Evolutionary conservation across 345 rosid species (phyloP).

Genomic region (Syzygium jambos): DNA sequence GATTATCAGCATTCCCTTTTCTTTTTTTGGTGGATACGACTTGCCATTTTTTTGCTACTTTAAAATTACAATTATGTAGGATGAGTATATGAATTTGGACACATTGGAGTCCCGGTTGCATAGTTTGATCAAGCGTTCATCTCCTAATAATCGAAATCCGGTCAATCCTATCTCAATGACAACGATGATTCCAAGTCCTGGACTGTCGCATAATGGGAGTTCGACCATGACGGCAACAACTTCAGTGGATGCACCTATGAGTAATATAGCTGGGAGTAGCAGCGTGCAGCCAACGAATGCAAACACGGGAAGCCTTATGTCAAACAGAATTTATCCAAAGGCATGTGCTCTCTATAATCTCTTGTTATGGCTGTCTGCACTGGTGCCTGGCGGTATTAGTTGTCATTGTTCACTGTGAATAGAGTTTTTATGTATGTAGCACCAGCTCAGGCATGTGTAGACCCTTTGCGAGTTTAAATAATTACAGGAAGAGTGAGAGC

Average conservation of each 20-base stretch:
- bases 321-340: no score
- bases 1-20: neutral
- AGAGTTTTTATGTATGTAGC: no score
- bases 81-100: neutral
- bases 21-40: neutral
- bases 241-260: neutral
- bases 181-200: neutral
- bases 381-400: neutral
- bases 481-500: neutral
- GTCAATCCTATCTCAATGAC: neutral
- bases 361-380: fast-evolving
- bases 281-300: neutral
- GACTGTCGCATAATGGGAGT: neutral
- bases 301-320: neutral
- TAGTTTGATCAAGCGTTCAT: neutral
- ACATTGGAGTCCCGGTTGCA: neutral
- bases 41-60: neutral
- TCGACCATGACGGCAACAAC: neutral
- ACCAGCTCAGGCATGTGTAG: neutral
- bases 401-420: neutral
- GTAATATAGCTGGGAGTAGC: neutral
- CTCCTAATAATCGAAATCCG: neutral
- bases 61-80: neutral
- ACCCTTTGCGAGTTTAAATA: neutral
- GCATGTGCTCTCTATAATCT: no score